phyloP scores from a whole-genome alignment of 371 early-diverging fungal genomes.

The Mucor sp. region DNA sequence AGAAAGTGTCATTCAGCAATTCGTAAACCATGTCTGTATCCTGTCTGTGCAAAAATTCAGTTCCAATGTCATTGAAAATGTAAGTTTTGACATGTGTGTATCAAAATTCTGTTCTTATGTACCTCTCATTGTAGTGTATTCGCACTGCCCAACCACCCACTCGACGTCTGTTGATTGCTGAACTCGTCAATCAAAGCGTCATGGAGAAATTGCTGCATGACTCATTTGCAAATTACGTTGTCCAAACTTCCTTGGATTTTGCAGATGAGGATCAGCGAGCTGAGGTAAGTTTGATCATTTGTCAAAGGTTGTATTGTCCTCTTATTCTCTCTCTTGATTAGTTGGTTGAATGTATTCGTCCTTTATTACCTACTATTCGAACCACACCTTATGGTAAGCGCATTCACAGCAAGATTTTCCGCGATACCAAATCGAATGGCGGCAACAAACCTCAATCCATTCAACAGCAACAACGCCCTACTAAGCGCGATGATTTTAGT shows the following conservation, averaged over 20 bases:
- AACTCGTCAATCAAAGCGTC: conserved; percentile 64
- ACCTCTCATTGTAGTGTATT: conserved; percentile 60
- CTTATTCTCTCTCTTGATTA: conserved; percentile 10
- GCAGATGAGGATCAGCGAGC: conserved; percentile 78
- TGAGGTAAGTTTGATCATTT: conserved; percentile 42
- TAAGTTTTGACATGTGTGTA: conserved; percentile 7
- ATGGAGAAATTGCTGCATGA: conserved; percentile 82
- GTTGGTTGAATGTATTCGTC: conserved; percentile 78
- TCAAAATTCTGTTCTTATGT: neutral
- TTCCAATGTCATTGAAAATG: conserved; percentile 92
- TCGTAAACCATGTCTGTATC: conserved; percentile 75
- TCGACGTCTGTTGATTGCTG: conserved; percentile 71
- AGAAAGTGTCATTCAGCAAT: conserved; percentile 73
- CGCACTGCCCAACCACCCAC: conserved; percentile 74
- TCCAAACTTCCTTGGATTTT: conserved; percentile 89
- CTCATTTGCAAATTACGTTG: conserved; percentile 90
- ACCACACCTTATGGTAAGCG: conserved; percentile 90
- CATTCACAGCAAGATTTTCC: conserved; percentile 78
- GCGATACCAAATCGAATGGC: conserved; percentile 31
- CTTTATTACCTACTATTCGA: conserved; percentile 76
- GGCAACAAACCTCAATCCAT: neutral
- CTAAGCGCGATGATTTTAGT: neutral
- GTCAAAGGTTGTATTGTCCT: neutral
- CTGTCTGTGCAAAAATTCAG: conserved; percentile 91
- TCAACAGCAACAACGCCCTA: neutral